Conservation (phyloP, 352 stramenopile species). For the Globisporangium barbulae region DNA sequence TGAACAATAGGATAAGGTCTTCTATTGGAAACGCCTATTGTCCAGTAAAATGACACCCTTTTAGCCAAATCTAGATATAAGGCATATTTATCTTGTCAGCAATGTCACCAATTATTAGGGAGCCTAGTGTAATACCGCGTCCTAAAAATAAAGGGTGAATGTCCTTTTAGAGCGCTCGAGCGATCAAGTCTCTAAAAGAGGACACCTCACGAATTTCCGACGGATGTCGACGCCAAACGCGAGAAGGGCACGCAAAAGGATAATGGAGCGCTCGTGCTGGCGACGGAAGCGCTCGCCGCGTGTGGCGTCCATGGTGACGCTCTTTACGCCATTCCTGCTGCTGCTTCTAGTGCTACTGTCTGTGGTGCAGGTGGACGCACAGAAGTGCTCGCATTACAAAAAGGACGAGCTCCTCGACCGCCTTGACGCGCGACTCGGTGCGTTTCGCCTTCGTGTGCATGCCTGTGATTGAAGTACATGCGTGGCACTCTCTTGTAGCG, state of each 20-base stretch:
- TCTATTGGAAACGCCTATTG: too few species aligned
- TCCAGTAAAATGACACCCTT: too few species aligned
- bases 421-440: slow-evolving; percentile 36
- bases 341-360: slow-evolving; percentile 13
- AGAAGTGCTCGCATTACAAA: slow-evolving; percentile 32
- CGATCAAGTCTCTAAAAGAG: too few species aligned
- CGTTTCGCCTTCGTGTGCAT: slow-evolving; percentile 11
- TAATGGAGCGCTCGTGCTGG: background rate
- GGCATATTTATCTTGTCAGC: too few species aligned
- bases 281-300: background rate
- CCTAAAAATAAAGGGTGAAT: too few species aligned
- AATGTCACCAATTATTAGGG: too few species aligned
- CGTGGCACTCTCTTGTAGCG: background rate
- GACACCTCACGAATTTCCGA: too few species aligned
- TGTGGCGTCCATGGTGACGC: background rate
- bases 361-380: slow-evolving; percentile 15
- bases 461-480: background rate
- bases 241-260: background rate
- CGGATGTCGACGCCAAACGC: background rate
- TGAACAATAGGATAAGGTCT: too few species aligned
- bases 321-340: background rate
- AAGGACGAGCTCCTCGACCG: slow-evolving; percentile 42
- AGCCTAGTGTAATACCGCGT: too few species aligned
- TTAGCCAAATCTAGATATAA: too few species aligned
- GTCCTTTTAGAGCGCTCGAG: too few species aligned